phyloP scores from a whole-genome alignment of 176 grass and related monocot genomes.

The Oryza australiensis region DNA sequence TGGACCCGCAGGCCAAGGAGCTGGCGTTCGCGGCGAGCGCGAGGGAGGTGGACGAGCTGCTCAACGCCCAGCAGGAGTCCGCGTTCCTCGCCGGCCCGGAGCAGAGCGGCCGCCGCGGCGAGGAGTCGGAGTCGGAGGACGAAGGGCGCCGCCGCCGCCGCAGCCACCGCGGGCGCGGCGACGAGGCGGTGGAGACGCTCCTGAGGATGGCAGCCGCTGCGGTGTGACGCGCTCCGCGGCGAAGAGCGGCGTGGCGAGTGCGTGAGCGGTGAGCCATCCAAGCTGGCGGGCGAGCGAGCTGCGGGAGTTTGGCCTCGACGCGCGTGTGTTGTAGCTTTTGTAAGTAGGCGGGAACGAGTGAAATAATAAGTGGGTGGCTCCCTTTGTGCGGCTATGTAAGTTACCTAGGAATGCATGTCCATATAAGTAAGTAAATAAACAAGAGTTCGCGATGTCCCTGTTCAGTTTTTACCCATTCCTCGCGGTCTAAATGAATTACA shows the following conservation, averaged over 20 bases:
- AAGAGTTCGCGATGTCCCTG: neutral
- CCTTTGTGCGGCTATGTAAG: neutral
- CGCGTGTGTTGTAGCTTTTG: neutral
- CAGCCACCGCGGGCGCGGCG: neutral
- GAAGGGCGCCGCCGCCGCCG: neutral
- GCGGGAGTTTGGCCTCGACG: neutral
- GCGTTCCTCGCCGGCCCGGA: conserved; percentile 53
- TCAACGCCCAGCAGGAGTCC: conserved; percentile 44
- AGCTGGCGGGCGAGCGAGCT: neutral
- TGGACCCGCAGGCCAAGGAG: conserved; percentile 66
- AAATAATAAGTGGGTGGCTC: conserved; percentile 31
- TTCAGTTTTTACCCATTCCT: neutral
- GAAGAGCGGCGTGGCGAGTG: neutral
- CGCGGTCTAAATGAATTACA: neutral
- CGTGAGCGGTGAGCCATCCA: neutral
- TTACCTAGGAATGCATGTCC: neutral
- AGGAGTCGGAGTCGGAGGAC: neutral
- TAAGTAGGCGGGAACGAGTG: neutral
- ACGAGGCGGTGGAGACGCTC: neutral
- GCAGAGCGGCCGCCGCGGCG: neutral
- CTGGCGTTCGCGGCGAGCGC: conserved; percentile 53
- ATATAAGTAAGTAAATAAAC: neutral
- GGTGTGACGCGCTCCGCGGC: neutral
- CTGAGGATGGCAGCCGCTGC: conserved; percentile 30
- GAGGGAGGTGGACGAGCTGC: conserved; percentile 64